phyloP scores from a whole-genome alignment of 257 asterid species.

The Solanum appendiculatum region DNA sequence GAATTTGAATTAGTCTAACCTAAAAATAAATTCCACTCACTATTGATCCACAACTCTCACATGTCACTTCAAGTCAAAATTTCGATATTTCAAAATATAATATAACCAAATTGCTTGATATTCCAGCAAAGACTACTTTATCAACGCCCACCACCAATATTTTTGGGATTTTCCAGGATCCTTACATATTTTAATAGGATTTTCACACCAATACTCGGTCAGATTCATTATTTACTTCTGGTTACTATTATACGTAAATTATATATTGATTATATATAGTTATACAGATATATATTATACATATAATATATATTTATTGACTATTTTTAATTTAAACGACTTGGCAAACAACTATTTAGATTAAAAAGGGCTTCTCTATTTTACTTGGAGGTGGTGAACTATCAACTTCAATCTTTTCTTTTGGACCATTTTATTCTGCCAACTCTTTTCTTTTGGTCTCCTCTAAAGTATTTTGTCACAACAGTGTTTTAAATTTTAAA shows the following conservation, averaged over 20 bases:
- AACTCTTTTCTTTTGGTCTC: neutral
- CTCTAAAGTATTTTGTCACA: neutral
- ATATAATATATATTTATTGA: neutral
- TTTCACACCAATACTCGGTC: neutral
- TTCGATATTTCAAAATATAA: neutral
- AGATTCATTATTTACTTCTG: neutral
- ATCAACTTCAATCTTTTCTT: neutral
- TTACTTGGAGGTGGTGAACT: conserved; percentile 36
- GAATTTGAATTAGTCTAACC: neutral
- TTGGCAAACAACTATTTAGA: neutral
- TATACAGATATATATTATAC: neutral
- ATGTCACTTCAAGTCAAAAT: neutral
- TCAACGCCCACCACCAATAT: neutral
- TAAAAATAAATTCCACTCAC: neutral
- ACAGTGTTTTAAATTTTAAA: neutral
- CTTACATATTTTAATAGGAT: neutral
- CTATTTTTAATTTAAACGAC: neutral
- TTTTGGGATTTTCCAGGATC: neutral
- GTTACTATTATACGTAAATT: neutral
- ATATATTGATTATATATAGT: neutral
- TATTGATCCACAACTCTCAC: neutral
- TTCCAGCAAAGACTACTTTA: neutral
- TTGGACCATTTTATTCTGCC: neutral
- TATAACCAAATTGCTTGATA: neutral
- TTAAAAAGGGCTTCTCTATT: neutral